A percentile compares a stretch with the other conserved stretches of the same genome.
Conservation (phyloP, 371 early-diverging fungal species). For the Conidiobolus coronatus region DNA sequence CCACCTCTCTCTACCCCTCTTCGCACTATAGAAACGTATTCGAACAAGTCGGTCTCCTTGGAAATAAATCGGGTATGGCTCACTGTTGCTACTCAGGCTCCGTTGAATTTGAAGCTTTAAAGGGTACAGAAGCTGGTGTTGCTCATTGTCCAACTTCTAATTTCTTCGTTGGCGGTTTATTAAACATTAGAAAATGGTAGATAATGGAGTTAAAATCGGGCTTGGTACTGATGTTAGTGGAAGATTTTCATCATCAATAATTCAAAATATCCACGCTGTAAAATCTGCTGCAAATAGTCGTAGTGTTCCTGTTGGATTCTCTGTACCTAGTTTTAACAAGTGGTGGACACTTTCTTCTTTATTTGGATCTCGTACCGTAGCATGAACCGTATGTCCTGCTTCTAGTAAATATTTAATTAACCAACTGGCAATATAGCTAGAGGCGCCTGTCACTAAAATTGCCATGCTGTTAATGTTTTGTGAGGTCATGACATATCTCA, state of each 20-base stretch:
- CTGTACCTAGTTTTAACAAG: too few species aligned
- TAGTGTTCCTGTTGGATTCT: too few species aligned
- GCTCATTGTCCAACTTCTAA: slow-evolving; percentile 84
- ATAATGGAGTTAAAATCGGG: slow-evolving; percentile 51
- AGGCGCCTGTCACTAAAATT: too few species aligned
- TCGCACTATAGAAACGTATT: slow-evolving; percentile 55
- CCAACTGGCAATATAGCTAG: too few species aligned
- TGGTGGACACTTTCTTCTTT: too few species aligned
- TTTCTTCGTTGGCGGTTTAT: slow-evolving; percentile 63
- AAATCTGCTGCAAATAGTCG: too few species aligned
- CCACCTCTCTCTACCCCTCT: slow-evolving; percentile 39
- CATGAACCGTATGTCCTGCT: too few species aligned
- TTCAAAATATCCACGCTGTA: slow-evolving; percentile 63
- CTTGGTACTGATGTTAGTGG: slow-evolving; percentile 85
- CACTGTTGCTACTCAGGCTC: slow-evolving; percentile 72
- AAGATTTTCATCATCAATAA: slow-evolving; percentile 57
- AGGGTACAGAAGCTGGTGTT: slow-evolving; percentile 33
- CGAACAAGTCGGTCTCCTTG: slow-evolving; percentile 35
- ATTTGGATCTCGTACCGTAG: too few species aligned
- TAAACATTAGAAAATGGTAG: slow-evolving; percentile 50
- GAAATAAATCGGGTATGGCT: slow-evolving; percentile 56
- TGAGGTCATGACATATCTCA: too few species aligned
- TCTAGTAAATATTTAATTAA: too few species aligned
- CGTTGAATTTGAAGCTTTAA: slow-evolving; percentile 37
- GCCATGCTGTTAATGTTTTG: too few species aligned